Conservation (phyloP, 768 basidiomycete genomes). For the Filobasidium wieringae region DNA sequence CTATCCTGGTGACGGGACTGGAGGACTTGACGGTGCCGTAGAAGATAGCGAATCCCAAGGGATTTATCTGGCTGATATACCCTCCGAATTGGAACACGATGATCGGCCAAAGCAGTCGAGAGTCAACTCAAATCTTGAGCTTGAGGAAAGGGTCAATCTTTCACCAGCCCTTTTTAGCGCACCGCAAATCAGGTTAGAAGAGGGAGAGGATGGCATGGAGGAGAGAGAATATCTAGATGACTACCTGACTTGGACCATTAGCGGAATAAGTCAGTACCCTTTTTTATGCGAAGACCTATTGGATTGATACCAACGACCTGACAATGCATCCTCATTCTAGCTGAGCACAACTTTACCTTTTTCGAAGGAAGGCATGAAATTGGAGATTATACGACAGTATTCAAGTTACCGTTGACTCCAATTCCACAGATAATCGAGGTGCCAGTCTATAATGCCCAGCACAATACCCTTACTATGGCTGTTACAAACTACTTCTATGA, state of each 20-base stretch:
- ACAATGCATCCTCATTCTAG: conserved; percentile 40
- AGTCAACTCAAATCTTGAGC: not conserved
- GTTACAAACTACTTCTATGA: conserved; percentile 81
- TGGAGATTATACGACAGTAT: conserved; percentile 44
- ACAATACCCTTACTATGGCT: conserved; percentile 67
- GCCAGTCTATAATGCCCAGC: conserved; percentile 58
- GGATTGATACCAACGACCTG: not conserved
- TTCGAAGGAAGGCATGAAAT: conserved; percentile 61
- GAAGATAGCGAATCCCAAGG: no score
- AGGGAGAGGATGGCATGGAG: not conserved
- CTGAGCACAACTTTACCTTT: conserved; percentile 89
- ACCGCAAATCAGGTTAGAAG: not conserved
- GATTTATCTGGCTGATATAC: no score
- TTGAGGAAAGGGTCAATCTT: not conserved
- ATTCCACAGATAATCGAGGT: conserved; percentile 76
- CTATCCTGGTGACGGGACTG: not conserved
- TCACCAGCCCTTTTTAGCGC: not conserved
- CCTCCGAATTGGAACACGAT: no score
- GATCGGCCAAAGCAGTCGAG: no score
- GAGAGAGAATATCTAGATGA: conserved; percentile 76
- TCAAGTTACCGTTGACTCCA: conserved; percentile 71
- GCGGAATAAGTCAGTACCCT: conserved; percentile 65
- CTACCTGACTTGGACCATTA: conserved; percentile 90
- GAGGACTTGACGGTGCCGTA: not conserved
- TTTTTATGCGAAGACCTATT: not conserved